Base-by-base conservation (phyloP, 495 filamentous ascomycete genomes). In the Mycothermus thermophilus region DNA sequence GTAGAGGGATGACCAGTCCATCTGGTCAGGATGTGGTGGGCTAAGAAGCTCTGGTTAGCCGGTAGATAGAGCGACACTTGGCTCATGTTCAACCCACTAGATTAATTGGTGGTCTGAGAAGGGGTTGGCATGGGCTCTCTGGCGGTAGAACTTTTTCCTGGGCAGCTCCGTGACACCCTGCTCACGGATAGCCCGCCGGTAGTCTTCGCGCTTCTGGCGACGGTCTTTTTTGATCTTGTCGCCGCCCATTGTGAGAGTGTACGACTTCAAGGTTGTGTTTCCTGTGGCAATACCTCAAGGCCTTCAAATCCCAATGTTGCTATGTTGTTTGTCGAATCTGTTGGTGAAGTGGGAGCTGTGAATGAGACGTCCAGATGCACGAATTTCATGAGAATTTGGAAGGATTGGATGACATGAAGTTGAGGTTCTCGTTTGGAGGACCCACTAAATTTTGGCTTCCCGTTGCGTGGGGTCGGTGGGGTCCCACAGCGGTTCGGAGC, bases 91-190 rank as follows among this genome's bases (percentile, higher is more conserved):
- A 3, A 41, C 45, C 51, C 71, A 94, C 90, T 97, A 96, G 40
- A 63, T 67, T 51, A 97, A 66, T 10, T 69, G 54, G 59, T 96
- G 90, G 50, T 97, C 90, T 0, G 87, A 93, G 59, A 97, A 96
- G 8, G 85, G 84, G 65, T 97, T 97, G 30, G 90, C 92, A 59
- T 97, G 90, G 19, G 90, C 90, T 50, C 90, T 72, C 57, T 97
- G 90, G 31, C 90, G 74, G 58, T 93, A 97, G 65, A 87, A 93
- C 60, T 79, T 88, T 64, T 95, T 94, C 62, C 79, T 73, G 17
- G 87, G 87, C 48, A 94, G 64, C 51, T 56, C 28, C 28, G 46
- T 32, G 22, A 38, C 32, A 7, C 39, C 46, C 3, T 53, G 44
- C 8, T 52, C 24, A 13, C 41, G 35, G 8, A 50, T 46, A 8